Conservation (phyloP, 1,284 basidiomycete genomes). For the Pseudozyma sp. region DNA sequence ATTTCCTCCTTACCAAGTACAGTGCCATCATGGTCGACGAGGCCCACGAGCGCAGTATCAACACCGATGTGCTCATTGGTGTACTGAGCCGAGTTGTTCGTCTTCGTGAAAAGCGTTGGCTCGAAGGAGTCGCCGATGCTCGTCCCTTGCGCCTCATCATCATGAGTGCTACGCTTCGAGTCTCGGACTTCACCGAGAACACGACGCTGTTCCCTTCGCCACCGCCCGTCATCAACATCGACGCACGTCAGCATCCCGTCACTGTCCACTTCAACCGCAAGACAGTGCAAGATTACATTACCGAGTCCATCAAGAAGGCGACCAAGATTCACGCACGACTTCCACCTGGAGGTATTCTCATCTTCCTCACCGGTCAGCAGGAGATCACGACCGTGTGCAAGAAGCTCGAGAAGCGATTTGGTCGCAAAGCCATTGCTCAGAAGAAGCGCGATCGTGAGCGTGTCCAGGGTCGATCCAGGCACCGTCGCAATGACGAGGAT, state of each 20-base stretch:
- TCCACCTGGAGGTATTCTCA: conserved; percentile 78
- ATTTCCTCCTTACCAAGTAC: conserved; percentile 90
- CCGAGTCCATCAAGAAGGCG: conserved; percentile 89
- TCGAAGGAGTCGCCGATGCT: conserved; percentile 46
- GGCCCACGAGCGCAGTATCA: conserved; percentile 97
- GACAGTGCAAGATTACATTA: conserved; percentile 87
- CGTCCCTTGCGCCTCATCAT: conserved; percentile 92
- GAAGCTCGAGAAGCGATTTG: conserved; percentile 83
- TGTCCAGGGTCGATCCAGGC: conserved; percentile 21
- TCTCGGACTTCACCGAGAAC: conserved; percentile 93
- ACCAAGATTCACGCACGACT: conserved; percentile 81
- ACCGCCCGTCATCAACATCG: conserved; percentile 90
- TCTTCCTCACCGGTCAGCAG: conserved; percentile 83
- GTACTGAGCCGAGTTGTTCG: conserved; percentile 91
- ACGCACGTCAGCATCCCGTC: conserved; percentile 93
- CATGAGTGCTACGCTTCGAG: conserved; percentile 97
- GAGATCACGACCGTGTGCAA: conserved; percentile 78
- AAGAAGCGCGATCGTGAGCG: conserved; percentile 39
- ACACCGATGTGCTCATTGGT: conserved; percentile 97
- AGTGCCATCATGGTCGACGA: conserved; percentile 92
- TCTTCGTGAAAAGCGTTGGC: conserved; percentile 74
- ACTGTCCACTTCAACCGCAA: conserved; percentile 92
- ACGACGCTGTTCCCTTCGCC: conserved; percentile 81
- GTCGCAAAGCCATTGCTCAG: conserved; percentile 76
- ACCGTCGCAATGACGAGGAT: conserved; percentile 24